Evolutionary conservation across 805 yeast species (phyloP).

Genomic region (Sugiyamaella lignohabitans): DNA sequence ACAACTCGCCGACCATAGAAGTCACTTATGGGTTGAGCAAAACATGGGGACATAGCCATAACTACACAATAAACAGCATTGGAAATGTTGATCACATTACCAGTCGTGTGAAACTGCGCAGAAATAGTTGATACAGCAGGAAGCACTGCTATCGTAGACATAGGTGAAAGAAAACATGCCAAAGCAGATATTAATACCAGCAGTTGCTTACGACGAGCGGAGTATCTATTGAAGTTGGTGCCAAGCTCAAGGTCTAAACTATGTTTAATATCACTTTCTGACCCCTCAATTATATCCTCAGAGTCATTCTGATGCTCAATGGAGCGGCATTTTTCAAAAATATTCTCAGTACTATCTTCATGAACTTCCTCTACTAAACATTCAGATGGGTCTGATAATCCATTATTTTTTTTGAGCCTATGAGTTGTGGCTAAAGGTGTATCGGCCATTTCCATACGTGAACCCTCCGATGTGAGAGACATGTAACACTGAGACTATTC

Average conservation of each 20-base stretch:
- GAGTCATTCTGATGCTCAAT: neutral
- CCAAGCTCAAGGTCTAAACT: neutral
- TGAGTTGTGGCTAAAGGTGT: no score
- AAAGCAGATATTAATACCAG: slow-evolving; percentile 8
- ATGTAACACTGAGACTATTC: no score
- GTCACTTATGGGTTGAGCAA: slow-evolving; percentile 46
- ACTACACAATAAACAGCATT: slow-evolving; percentile 45
- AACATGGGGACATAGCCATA: slow-evolving; percentile 49
- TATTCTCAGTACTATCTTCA: neutral
- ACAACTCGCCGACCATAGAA: slow-evolving; percentile 45
- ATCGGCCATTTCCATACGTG: no score
- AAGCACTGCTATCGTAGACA: slow-evolving; percentile 28
- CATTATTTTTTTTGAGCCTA: no score
- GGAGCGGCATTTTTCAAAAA: neutral
- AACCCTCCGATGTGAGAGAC: no score
- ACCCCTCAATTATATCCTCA: neutral
- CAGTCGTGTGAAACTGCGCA: slow-evolving; percentile 39
- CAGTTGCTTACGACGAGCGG: slow-evolving; percentile 2
- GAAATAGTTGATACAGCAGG: slow-evolving; percentile 52
- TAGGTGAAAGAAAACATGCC: slow-evolving; percentile 11
- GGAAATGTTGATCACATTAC: slow-evolving; percentile 42
- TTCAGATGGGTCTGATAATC: no score
- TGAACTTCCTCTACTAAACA: neutral
- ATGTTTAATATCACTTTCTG: neutral
- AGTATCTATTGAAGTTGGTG: neutral